Base-by-base conservation (phyloP, 2,329 filamentous ascomycete genomes). In the Lasiodiplodia gonubiensis region DNA sequence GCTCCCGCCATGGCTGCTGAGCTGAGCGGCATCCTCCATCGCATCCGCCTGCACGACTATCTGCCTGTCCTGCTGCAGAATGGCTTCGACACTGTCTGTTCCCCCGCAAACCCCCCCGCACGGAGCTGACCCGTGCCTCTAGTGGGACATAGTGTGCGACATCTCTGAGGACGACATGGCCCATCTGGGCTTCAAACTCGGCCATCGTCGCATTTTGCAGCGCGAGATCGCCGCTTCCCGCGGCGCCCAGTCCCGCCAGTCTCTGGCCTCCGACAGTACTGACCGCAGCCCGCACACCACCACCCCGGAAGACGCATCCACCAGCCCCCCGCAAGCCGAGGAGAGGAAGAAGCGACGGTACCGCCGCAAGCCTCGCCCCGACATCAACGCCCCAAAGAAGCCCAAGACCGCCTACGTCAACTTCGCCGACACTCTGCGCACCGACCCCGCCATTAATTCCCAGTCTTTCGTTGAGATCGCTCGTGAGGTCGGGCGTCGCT, bases 331-430 rank as follows among this genome's bases (percentile, higher is more conserved):
- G 70, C 72, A 42, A 69, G 70, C 8, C 70, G 71, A 18, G 68
- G 75, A 65, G 76, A 77, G 68, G 78, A 64, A 55, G 21, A 68
- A 80, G 72, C 71, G 78, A 61, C 71, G 75, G 60, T 80, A 80
- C 69, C 70, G 78, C 27, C 73, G 78, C 16, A 78, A 79, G 67
- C 78, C 78, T 10, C 71, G 74, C 7, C 72, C 77, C 12, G 78
- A 80, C 64, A 60, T 61, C 39, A 74, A 79, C 67, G 78, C 78
- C 21, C 78, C 78, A 14, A 78, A 78, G 69, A 79, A 79, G 63
- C 78, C 78, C 35, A 80, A 80, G 63, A 80, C 78, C 39, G 78
- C 77, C 10, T 80, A 80, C 69, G 78, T 80, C n/a, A 79, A 79
- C 61, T 80, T 80, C 71, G 77, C 78, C 55, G 78, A 80, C 61